These are phyloP conservation scores for Vanilla planifolia DNA, from an alignment of 106 monocot species.

Conservation along the genomic window DNA sequence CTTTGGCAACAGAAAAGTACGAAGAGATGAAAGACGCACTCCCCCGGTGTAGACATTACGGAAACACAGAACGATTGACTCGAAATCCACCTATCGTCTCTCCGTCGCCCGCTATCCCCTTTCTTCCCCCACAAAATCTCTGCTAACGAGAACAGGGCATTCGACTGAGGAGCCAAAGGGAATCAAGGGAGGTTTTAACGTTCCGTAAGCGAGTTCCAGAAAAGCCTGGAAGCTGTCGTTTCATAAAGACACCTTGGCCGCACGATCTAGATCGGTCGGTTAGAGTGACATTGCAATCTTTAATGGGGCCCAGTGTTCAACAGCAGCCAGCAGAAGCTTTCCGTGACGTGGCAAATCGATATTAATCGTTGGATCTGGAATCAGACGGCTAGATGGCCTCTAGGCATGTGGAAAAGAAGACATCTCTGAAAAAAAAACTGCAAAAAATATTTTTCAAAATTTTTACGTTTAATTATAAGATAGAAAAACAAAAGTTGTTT, in stretches of 20 bases:
- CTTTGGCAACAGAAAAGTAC: not conserved
- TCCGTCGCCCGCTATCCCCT: too few species aligned
- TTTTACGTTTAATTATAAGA: too few species aligned
- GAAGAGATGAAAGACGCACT: not conserved
- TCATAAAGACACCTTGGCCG: not conserved
- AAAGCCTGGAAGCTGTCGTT: not conserved
- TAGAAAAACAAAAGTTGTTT: too few species aligned
- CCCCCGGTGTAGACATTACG: slow-evolving; percentile 4
- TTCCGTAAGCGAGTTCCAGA: not conserved
- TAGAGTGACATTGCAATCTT: not conserved
- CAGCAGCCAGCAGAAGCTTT: not conserved
- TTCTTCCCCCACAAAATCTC: not conserved
- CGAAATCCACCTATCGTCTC: too few species aligned
- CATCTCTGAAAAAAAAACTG: too few species aligned
- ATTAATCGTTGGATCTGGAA: not conserved
- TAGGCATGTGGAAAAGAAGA: too few species aligned
- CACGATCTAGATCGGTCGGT: not conserved
- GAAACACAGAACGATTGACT: not conserved
- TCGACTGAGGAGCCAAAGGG: not conserved
- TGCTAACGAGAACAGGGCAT: not conserved
- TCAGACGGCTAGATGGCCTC: too few species aligned
- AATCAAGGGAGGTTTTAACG: not conserved
- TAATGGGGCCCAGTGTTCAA: too few species aligned
- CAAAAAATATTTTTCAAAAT: too few species aligned
- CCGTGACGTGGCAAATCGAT: not conserved